Evolutionary conservation across 768 basidiomycete genomes (phyloP), one percentile per base, ranked within the genome.

Genomic region (Rhizopogon salebrosus): DNA sequence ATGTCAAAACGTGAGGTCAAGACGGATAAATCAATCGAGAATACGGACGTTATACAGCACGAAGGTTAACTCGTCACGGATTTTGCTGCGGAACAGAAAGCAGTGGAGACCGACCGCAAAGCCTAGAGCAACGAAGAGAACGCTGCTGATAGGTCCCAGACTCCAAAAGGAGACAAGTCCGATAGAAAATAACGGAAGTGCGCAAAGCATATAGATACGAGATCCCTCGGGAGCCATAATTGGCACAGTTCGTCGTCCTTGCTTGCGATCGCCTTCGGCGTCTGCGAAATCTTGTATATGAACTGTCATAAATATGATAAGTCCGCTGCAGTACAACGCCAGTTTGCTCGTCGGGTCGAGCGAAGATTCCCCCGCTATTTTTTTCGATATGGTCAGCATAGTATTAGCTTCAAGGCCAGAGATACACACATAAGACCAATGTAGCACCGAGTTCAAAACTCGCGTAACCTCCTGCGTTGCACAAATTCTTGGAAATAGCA

Each of bases 381-480:
- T n/a, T 34, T 13, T 34, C 31, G 13, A 34, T 34, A 5, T 24
- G 18, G 36, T 57, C 18, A 41, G 16, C n/a, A 8, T 22, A n/a
- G 11, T 16, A n/a, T 51, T 38, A 24, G 48, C 16, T 18, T 50
- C 26, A 35, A 4, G 13, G 11, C 11, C 3, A 53, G 34, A 8
- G 22, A 6, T 5, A 45, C 59, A 29, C 41, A 64, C 63, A 51
- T 49, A 66, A 58, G 31, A 72, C 59, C 20, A 57, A 56, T 2
- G 68, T 74, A 2, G 73, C 68, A 0, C 74, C 74, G 0, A 63
- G 42, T 43, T 74, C 68, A 41, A 75, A 72, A 0, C 68, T 54
- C 9, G 60, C 57, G 54, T 69, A 74, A 0, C 72, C 72, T 22
- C 61, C 53, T 2, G 64, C 67, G 27, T 69, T 70, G 53, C 60